A percentile compares a stretch with the other conserved stretches of the same genome.
These are phyloP conservation scores for Pelargonium citronellum DNA, from an alignment of 441 rosid genomes.

Conservation along the genomic window DNA sequence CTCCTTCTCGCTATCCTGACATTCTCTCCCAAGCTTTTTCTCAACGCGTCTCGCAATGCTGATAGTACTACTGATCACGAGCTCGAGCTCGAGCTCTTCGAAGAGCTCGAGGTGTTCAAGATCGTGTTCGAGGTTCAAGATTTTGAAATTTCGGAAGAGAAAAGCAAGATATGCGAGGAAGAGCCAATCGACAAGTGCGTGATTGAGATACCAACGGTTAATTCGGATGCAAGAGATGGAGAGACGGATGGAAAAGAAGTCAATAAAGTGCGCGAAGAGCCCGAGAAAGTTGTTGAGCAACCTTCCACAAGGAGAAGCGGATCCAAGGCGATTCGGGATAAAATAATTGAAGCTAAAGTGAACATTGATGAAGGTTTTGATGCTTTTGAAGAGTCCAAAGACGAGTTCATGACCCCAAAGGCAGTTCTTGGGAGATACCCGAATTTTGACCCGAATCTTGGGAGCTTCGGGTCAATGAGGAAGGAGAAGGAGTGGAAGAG, in stretches of 20 bases:
- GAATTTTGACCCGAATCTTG: conserved; percentile 26
- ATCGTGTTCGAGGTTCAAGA: conserved; percentile 47
- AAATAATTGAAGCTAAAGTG: conserved; percentile 25
- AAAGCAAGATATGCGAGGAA: conserved; percentile 17
- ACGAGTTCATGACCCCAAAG: conserved; percentile 19
- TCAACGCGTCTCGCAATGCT: conserved; percentile 12
- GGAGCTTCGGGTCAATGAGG: conserved; percentile 70
- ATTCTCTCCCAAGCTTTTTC: conserved; percentile 30
- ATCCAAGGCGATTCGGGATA: conserved; percentile 39
- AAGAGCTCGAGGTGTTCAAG: conserved; percentile 54
- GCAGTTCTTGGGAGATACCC: conserved; percentile 15
- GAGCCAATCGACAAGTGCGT: conserved; percentile 29
- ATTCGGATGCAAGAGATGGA: conserved; percentile 24
- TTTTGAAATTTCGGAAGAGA: conserved; percentile 29
- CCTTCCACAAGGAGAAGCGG: conserved; percentile 31
- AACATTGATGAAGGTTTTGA: conserved; percentile 6
- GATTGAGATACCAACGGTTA: conserved; percentile 19
- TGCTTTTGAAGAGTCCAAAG: conserved; percentile 8
- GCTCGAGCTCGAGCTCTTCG: conserved; percentile 29
- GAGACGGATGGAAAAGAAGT: conserved; percentile 32
- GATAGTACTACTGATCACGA: not conserved
- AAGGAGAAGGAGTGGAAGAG: conserved; percentile 87
- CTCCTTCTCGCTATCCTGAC: conserved; percentile 51
- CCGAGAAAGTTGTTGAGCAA: conserved; percentile 37
- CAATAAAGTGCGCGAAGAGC: conserved; percentile 28